phyloP scores from a whole-genome alignment of 345 rosid species.

The Populus davidiana region DNA sequence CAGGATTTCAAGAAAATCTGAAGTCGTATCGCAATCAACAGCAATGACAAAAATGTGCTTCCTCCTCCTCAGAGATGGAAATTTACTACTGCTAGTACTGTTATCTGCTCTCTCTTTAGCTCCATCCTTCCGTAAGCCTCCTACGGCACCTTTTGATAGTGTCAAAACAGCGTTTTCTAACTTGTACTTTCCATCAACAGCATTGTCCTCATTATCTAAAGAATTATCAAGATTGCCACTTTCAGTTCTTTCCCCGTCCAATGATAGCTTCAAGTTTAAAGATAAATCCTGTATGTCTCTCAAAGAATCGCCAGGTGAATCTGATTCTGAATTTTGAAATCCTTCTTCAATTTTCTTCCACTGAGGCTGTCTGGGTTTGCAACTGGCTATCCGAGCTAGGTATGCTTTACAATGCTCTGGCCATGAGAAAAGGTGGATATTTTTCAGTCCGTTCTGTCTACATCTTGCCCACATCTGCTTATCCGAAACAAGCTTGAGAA shows the following conservation, averaged over 20 bases:
- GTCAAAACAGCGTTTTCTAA: conserved; percentile 28
- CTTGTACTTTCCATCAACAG: conserved; percentile 5
- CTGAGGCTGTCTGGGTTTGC: conserved; percentile 22
- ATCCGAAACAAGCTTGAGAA: conserved; percentile 26
- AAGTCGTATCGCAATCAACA: conserved; percentile 14
- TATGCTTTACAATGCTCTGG: conserved; percentile 26
- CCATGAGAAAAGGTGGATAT: conserved; percentile 28
- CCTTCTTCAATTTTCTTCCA: conserved; percentile 21
- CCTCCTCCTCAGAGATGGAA: conserved; percentile 15
- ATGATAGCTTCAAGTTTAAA: conserved; percentile 21
- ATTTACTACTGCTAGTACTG: neutral
- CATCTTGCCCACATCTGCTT: conserved; percentile 28
- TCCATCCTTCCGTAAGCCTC: conserved; percentile 18
- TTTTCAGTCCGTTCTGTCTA: conserved; percentile 25
- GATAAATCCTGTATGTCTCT: conserved; percentile 25
- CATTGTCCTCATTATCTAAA: conserved; percentile 12
- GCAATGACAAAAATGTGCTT: conserved; percentile 20
- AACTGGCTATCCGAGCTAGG: conserved; percentile 20
- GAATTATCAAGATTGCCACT: conserved; percentile 16
- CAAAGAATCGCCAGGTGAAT: conserved; percentile 25
- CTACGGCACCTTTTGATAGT: conserved; percentile 21
- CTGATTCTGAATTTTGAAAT: conserved; percentile 7
- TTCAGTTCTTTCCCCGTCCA: conserved; percentile 23
- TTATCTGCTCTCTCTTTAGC: conserved; percentile 7
- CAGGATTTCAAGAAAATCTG: conserved; percentile 17